phyloP scores from a whole-genome alignment of 2,329 filamentous ascomycete genomes.

The Colletotrichum magnum region DNA sequence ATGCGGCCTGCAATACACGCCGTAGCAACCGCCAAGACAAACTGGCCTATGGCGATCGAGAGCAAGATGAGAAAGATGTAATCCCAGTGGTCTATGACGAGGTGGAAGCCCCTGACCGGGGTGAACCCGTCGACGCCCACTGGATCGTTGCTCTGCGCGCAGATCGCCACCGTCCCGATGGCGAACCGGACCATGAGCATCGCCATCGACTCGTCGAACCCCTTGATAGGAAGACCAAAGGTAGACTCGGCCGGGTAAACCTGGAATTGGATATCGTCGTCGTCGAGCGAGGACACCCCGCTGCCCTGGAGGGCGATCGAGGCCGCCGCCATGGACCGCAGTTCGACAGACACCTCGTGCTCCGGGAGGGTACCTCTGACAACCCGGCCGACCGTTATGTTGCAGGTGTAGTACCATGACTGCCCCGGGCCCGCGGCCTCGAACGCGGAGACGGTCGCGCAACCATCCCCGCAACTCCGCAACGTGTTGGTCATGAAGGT shows the following conservation, averaged over 20 bases:
- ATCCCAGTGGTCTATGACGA: slow-evolving; percentile 52
- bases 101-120: slow-evolving; percentile 49
- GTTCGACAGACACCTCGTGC: slow-evolving; percentile 52
- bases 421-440: slow-evolving; percentile 52
- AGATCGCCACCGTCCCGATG: slow-evolving; percentile 52
- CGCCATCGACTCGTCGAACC: slow-evolving; percentile 52
- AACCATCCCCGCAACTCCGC: slow-evolving; percentile 44
- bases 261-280: slow-evolving; percentile 50
- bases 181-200: slow-evolving; percentile 52
- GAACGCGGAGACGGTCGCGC: slow-evolving; percentile 52
- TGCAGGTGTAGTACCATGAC: slow-evolving; percentile 58
- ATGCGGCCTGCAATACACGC: slow-evolving; percentile 46
- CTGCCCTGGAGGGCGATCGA: slow-evolving; percentile 60
- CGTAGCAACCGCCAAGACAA: slow-evolving; percentile 45
- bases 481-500: slow-evolving; percentile 53
- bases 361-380: slow-evolving; percentile 52
- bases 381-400: slow-evolving; percentile 52
- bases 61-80: slow-evolving; percentile 50
- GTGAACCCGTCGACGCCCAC: slow-evolving; percentile 46
- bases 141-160: slow-evolving; percentile 48
- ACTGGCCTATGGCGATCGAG: slow-evolving; percentile 50
- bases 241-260: slow-evolving; percentile 58
- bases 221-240: slow-evolving; percentile 52
- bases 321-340: slow-evolving; percentile 51
- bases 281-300: slow-evolving; percentile 42